Conservation (phyloP, 805 yeast species). For the Ogataea allantospora region DNA sequence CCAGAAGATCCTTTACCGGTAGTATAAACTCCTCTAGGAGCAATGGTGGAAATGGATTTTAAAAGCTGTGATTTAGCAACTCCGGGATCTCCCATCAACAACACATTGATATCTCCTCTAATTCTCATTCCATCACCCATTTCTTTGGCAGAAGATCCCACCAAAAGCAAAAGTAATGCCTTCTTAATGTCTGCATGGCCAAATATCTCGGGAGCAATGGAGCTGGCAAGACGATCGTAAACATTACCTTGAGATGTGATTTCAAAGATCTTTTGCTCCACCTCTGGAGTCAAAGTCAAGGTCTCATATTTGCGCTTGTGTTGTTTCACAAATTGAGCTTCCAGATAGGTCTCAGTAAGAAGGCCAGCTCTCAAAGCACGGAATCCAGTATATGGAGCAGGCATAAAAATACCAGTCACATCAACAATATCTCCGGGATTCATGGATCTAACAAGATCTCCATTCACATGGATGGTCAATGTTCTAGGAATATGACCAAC, state of each 20-base stretch:
- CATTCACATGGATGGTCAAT: slow-evolving; percentile 83
- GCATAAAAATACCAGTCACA: slow-evolving; percentile 87
- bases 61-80: slow-evolving; percentile 97
- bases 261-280: slow-evolving; percentile 52
- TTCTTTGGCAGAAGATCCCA: slow-evolving; percentile 94
- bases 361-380: slow-evolving; percentile 90
- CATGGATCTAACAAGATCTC: slow-evolving; percentile 81
- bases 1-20: slow-evolving; percentile 99
- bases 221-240: slow-evolving; percentile 75
- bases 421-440: slow-evolving; percentile 96
- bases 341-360: slow-evolving; percentile 89
- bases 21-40: slow-evolving; percentile 96
- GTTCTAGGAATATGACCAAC: slow-evolving; percentile 96
- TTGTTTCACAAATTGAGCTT: slow-evolving; percentile 81
- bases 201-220: slow-evolving; percentile 96
- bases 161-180: slow-evolving; percentile 75
- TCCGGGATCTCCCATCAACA: slow-evolving; percentile 99
- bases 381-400: slow-evolving; percentile 94
- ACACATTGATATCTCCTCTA: slow-evolving; percentile 93
- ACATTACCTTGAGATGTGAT: slow-evolving; percentile 64
- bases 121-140: slow-evolving; percentile 96
- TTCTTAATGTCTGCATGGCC: slow-evolving; percentile 95
- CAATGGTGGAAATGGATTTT: slow-evolving; percentile 85
- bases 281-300: slow-evolving; percentile 54
- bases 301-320: slow-evolving; percentile 85